Base-by-base conservation (phyloP, 306 rosid species). In the Nissolia schottii region DNA sequence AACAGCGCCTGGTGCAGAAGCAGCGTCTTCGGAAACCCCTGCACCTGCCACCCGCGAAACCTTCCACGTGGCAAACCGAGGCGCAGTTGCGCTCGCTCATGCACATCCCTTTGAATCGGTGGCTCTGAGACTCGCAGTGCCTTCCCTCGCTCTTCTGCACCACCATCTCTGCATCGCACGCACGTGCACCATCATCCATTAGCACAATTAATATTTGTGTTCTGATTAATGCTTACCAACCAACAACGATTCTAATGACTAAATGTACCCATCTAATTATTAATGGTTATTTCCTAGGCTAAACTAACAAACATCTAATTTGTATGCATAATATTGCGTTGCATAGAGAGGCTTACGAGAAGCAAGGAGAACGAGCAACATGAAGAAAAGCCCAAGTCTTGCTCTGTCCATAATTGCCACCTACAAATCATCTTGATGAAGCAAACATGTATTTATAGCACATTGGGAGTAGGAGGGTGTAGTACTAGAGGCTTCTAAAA, bases 11-110 rank as follows among this genome's bases (percentile, higher is more conserved):
- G 10, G 73, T 51, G 84, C 90, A 90, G 58, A 86, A 88, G 66
- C 88, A 88, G 61, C 94, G 90, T 57, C 72, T 80, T 28, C 92
- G 92, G 38, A 86, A 49, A 0, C 94, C 90, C 0, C 67, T n/a
- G 37, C 94, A 90, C 0, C 67, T 50, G 3, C 94, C 96, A 8
- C 81, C 82, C 0, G 61, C 19, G 82, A 84, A 86, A 11, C 94
- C 94, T 74, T 90, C 94, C 2, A 25, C n/a, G 16, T 57, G 43
- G 78, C 94, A 90, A 19, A 83, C 86, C 0, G 75, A 49, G 2
- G 74, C 87, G 16, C 92, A 90, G 66, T 81, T 86, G 45, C 49
- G 81, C 66, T 86, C 22, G 9, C 79, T 66, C 0, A 62, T 0
- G 49, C 96, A 90, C 37, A 40, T 0, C 1, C 92, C 90, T 4